Evolutionary conservation across 495 filamentous ascomycete genomes (phyloP), one percentile per base, ranked within the genome.

Genomic region (Aspergillus nidulans): DNA sequence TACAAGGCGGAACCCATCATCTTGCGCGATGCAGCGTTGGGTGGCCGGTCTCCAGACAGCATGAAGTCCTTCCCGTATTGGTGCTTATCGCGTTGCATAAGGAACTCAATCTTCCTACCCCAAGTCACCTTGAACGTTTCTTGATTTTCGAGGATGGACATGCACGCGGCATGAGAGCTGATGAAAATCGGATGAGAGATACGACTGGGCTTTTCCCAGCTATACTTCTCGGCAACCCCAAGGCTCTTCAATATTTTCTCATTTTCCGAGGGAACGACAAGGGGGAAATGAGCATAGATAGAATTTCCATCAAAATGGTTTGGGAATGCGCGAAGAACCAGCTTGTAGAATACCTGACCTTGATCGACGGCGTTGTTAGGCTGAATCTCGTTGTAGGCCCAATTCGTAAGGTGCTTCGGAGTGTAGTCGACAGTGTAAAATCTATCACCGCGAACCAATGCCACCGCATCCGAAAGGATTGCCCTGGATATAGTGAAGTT

Each of bases 391-490:
- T 62, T 72, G 63, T 71, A 79, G 3, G 88, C 90, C 89, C 89
- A 96, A 62, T 88, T 91, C 4, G 91, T 96, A 15, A 95, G 78
- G 52, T 84, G 80, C 30, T 81, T 82, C 0, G 91, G 81, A 28
- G 83, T 87, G 66, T 89, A 92, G 58, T 82, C 79, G 43, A 80
- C 72, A 6, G 91, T 95, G 69, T 94, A 92, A 71, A 92, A 91
- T 6, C 91, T 79, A 67, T 96, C 91, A 16, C 90, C 88, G 30
- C 91, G 81, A 34, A 95, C 90, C n/a, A 95, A 72, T 34, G 84
- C 83, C 7, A 91, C 87, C 1, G 91, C 91, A 66, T 96, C 91
- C 0, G 89, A 92, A 5, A 96, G 76, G 49, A 96, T 86, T 1
- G 87, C 87, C 56, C 89, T 82, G 1, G 88, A 91, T 45, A 89